Evolutionary conservation across 495 filamentous ascomycete species (phyloP), one percentile per base, ranked within the genome.

Genomic region (Pseudevernia furfuracea): DNA sequence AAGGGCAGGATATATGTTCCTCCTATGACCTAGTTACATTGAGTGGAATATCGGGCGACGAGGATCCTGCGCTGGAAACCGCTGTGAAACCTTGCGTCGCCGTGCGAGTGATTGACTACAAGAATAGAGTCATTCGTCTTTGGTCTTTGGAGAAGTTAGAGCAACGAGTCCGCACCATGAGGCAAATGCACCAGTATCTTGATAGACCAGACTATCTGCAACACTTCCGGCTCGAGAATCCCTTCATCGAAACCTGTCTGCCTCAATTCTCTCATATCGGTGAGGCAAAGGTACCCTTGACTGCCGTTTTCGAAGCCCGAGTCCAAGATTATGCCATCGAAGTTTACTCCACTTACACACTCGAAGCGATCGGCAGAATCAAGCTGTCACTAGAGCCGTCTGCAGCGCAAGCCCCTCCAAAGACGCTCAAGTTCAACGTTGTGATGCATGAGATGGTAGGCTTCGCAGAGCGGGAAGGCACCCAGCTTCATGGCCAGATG

Each of bases 361-460:
- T 87, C 37, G 88, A 88, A 74, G 90, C 89, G 0, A 81, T 97
- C 64, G 94, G 94, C 57, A 90, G 96, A 38, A 85, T 97, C 68
- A 88, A 90, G 61, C 76, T 99, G 53, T 93, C 92, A 4, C 78
- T 99, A 14, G 94, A 97, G 70, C 94, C 94, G 41, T 97, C 93
- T 1, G 93, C 90, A 28, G 93, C 94, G 11, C 88, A 95, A 72
- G 91, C 93, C 32, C 94, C 93, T 36, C 88, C 90, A 12, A 91
- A 89, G 59, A 97, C 89, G 34, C 77, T 99, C 62, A 97, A 97
- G 72, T 99, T 97, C 77, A 99, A 97, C 69, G 91, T 97, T 32
- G 92, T 96, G 58, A 96, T 99, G 92, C 92, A 94, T 71, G 91
- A 97, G 69, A 87, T 99, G 85, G 76, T 93, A 52, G 94, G 94